Evolutionary conservation across 371 early-diverging fungal genomes (phyloP), one percentile per base, ranked within the genome.

Genomic region (Dinochytrium kinnereticum): DNA sequence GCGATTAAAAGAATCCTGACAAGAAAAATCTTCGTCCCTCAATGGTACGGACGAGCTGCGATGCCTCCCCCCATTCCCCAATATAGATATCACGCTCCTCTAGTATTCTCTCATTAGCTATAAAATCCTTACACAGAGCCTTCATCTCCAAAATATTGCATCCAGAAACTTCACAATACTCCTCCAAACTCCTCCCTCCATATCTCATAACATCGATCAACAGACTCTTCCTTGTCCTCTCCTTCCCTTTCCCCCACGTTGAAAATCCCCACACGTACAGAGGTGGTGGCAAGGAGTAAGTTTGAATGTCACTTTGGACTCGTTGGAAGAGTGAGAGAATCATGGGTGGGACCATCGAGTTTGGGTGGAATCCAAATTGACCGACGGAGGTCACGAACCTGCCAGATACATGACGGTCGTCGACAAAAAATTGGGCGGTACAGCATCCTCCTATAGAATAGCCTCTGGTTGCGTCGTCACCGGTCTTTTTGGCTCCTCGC

Each of bases 371-470:
- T 2, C 66, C 66, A 10, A 24, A 40, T 28, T 66, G 66, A 17
- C 66, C 66, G 5, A 66, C 13, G 19, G 49, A 40, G 2, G 44
- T 66, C n/a, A 7, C 5, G 26, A 66, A 66, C 24, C 66, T 39
- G 24, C 49, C 13, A 21, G 5, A 37, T 10, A 37, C 2, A 30
- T 66, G 66, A 5, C 44, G 66, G 28, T 66, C 66, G 2, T 38
- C 49, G 17, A 66, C 44, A 33, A 40, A 40, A 39, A 39, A 66
- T 15, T 38, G 38, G 17, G 5, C 2, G 21, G 49, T 44, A 13
- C 13, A 2, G 49, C 66, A n/a, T 19, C 66, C 66, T 37, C 66
- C 66, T 24, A 66, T 66, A 15, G 44, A n/a, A 44, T 66, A 66
- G 7, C 44, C 66, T 26, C 64, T 26, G 24, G 57, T 30, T 30